Percentiles rank a stretch among this genome's conserved stretches.
phyloP scores from a whole-genome alignment of 305 asterid genomes.

The Solanum hybrid region DNA sequence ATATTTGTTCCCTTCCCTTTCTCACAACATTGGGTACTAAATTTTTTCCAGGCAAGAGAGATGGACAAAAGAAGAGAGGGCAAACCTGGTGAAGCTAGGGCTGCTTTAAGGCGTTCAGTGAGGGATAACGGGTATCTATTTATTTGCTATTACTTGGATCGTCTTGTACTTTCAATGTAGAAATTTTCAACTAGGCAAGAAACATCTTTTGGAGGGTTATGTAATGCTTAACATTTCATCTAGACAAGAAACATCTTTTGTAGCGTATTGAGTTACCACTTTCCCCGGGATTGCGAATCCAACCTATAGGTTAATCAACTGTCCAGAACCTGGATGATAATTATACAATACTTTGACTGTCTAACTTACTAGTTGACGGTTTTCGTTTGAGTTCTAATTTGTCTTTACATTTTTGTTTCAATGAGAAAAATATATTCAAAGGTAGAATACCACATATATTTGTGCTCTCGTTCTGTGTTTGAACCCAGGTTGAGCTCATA shows the following conservation, averaged over 20 bases:
- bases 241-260: background rate
- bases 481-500: background rate
- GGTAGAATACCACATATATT: background rate
- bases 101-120: constrained; percentile 90
- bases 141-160: background rate
- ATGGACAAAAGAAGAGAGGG: constrained; percentile 99
- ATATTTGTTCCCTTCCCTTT: background rate
- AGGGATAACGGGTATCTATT: constrained; percentile 81
- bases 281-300: background rate
- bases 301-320: background rate
- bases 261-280: background rate
- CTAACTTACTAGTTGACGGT: background rate
- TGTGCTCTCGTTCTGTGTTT: background rate
- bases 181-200: background rate
- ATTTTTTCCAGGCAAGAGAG: constrained; percentile 75
- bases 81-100: constrained; percentile 94
- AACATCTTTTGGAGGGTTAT: background rate
- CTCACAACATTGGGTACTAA: background rate
- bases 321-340: background rate
- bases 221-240: background rate
- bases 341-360: background rate
- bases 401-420: background rate
- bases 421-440: background rate
- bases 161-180: background rate
- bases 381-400: background rate